Evolutionary conservation across 2,329 filamentous ascomycete genomes (phyloP).

Genomic region (Penicillium brevicompactum): DNA sequence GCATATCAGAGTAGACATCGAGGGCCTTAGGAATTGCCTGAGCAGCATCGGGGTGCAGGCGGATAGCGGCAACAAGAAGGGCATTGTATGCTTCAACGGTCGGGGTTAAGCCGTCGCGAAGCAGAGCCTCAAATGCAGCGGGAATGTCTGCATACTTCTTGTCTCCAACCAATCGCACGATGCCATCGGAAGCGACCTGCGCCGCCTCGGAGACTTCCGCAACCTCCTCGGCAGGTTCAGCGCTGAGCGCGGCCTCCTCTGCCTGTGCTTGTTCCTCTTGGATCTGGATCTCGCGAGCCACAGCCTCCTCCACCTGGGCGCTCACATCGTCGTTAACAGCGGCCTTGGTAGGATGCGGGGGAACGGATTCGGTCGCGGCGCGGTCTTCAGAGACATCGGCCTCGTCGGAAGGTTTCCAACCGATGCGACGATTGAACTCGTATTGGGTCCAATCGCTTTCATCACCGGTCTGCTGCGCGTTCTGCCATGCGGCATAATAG

Average conservation of each 20-base stretch:
- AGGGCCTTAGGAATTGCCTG: constrained; percentile 88
- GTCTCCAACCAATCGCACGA: constrained; percentile 71
- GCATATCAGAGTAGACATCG: constrained; percentile 96
- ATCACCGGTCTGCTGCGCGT: constrained; percentile 67
- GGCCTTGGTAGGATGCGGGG: constrained; percentile 63
- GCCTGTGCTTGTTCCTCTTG: constrained; percentile 54
- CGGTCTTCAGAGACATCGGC: constrained; percentile 34
- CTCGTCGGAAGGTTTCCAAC: constrained; percentile 70
- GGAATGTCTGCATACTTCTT: constrained; percentile 85
- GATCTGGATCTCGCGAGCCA: constrained; percentile 74
- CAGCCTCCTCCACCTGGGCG: constrained; percentile 81
- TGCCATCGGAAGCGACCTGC: constrained; percentile 73
- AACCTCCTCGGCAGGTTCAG: constrained; percentile 36
- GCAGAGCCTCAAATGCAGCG: constrained; percentile 84
- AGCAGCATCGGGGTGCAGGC: constrained; percentile 75
- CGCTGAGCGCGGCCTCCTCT: constrained; percentile 38
- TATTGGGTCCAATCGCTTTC: constrained; percentile 90
- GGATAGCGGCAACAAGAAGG: constrained; percentile 79
- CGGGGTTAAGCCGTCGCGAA: constrained; percentile 78
- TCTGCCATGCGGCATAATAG: constrained; percentile 89
- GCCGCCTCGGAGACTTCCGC: constrained; percentile 60
- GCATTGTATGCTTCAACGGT: constrained; percentile 89
- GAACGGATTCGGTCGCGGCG: constrained; percentile 49
- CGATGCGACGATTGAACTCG: constrained; percentile 83
- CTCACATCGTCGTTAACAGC: constrained; percentile 55